Base-by-base conservation (phyloP, 345 rosid genomes). In the Gossypium thurberi region DNA sequence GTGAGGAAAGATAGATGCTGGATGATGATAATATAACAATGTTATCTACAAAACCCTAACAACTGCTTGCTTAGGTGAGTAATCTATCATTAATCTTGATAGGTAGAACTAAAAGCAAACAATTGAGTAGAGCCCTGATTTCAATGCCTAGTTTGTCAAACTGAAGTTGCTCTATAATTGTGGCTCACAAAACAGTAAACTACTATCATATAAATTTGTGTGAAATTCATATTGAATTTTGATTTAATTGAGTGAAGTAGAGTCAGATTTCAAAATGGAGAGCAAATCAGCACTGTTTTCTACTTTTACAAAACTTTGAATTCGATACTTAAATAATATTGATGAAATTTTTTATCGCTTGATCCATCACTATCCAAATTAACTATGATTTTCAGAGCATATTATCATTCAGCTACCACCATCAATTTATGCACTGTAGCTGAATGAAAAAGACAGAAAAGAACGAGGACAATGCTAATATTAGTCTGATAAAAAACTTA, bases 101-200 rank as follows among this genome's bases (percentile, higher is more conserved):
- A 37, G 47, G 66, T 9, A 58, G 2, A 37, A 46, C 52, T 43
- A 62, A 63, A 10, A 5, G 50, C 13, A 46, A 46, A 46, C 15
- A 46, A 46, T 46, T 33, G 33, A 6, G 18, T 5, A 33, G 40
- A 33, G 72, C 37, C 37, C 37, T 33, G 37, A 33, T 33, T 33
- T 4, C 37, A 26, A 20, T 15, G 17, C 28, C 69, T 64, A 20
- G 47, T 60, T 74, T 77, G 70, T 74, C 14, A 37, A 46, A 50
- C 43, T 73, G 69, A 20, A 66, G 72, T 69, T 69, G 40, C 53
- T 76, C 52, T 25, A 79, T 74, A 67, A 71, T 74, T 78, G 74
- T 48, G 25, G 52, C 12, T 42, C 37, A 4, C 11, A 3, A 10
- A 20, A 65, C 42, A 26, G 40, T 56, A 58, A 50, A 50, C 20